Conservation (phyloP, 768 basidiomycete genomes). For the Suillus discolor region DNA sequence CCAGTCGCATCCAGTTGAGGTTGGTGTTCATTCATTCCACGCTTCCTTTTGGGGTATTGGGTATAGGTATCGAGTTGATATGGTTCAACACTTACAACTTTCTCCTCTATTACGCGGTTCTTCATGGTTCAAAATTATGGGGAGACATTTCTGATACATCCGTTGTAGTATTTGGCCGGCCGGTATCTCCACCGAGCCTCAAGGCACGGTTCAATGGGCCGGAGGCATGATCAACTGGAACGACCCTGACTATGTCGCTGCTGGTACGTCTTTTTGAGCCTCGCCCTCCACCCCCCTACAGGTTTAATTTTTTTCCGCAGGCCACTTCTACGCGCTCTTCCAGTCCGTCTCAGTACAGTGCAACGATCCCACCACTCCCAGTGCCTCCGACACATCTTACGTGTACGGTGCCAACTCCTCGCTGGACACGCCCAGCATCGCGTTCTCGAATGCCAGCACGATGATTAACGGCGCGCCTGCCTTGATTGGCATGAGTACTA, state of each 20-base stretch:
- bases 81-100: too few relatives aligned
- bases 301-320: constrained; percentile 28
- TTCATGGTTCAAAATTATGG: not conserved
- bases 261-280: constrained; percentile 41
- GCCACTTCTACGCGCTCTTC: constrained; percentile 72
- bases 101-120: constrained; percentile 7
- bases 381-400: constrained; percentile 59
- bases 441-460: constrained; percentile 60
- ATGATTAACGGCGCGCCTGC: constrained; percentile 45
- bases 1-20: constrained; percentile 82
- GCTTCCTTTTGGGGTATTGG: not conserved
- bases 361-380: constrained; percentile 46
- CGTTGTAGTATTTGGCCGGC: constrained; percentile 72
- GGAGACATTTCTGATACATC: not conserved
- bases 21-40: constrained; percentile 29
- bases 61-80: not conserved
- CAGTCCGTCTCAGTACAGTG: constrained; percentile 67
- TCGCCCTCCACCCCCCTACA: not conserved
- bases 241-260: constrained; percentile 73
- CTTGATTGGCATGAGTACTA: constrained; percentile 11
- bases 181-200: constrained; percentile 59
- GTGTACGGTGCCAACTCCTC: constrained; percentile 61
- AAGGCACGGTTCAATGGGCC: constrained; percentile 78
- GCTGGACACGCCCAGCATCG: constrained; percentile 51
- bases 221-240: constrained; percentile 84